Conservation (phyloP, 164 flowering plant species). For the Pachysandra terminalis region DNA sequence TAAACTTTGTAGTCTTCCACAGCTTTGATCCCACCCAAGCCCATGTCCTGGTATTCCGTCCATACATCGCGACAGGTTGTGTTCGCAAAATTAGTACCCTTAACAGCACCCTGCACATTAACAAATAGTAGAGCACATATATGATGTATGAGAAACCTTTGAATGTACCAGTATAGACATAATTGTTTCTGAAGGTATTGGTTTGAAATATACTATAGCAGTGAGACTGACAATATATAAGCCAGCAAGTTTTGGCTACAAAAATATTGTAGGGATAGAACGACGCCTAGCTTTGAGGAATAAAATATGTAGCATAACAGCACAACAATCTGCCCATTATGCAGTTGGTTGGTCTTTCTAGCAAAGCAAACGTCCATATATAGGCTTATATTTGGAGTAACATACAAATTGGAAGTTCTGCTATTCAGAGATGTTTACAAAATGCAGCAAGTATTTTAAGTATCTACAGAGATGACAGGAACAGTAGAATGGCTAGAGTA, state of each 20-base stretch:
- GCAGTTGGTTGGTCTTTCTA: not conserved
- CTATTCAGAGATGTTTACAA: no score
- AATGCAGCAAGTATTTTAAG: no score
- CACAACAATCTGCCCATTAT: not conserved
- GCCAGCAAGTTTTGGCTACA: not conserved
- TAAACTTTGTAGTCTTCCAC: conserved; percentile 73
- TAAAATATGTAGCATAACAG: not conserved
- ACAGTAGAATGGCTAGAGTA: no score
- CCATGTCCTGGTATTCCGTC: conserved; percentile 92
- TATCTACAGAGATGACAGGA: no score
- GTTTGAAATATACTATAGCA: not conserved
- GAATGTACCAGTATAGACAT: not conserved
- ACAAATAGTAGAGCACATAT: not conserved
- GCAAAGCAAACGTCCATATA: no score
- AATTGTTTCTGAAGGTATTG: not conserved
- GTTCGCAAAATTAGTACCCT: conserved; percentile 51
- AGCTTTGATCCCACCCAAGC: conserved; percentile 58
- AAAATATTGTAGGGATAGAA: not conserved
- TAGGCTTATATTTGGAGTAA: no score
- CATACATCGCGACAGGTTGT: conserved; percentile 61
- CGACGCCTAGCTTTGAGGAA: not conserved
- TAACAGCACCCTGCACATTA: conserved; percentile 56
- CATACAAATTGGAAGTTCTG: no score
- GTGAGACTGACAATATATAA: not conserved
- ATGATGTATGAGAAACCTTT: not conserved